phyloP scores from a whole-genome alignment of 371 early-diverging fungal species.

The Rhizopus sp. region DNA sequence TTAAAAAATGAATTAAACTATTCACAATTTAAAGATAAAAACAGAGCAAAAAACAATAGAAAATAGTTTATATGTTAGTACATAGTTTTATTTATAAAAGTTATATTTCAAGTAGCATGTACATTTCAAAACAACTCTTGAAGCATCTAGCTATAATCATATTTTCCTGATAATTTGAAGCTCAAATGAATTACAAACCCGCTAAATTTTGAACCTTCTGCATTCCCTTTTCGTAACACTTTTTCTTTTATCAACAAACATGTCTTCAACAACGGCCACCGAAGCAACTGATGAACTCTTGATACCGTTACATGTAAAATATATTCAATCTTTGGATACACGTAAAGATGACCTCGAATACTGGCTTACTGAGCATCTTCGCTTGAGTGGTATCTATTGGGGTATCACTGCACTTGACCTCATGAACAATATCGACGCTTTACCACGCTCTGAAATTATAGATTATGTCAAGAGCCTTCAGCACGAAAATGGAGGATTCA shows the following conservation, averaged over 20 bases:
- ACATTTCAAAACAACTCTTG: too few relatives aligned
- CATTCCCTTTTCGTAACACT: neutral
- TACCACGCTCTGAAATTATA: conserved; percentile 75
- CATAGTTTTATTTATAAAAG: too few relatives aligned
- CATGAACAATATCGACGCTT: conserved; percentile 66
- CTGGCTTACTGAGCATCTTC: conserved; percentile 90
- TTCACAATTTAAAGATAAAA: too few relatives aligned
- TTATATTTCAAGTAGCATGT: too few relatives aligned
- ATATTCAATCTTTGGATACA: conserved; percentile 76
- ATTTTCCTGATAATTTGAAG: too few relatives aligned
- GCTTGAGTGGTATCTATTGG: conserved; percentile 95
- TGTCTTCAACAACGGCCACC: neutral
- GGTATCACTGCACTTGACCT: conserved; percentile 84
- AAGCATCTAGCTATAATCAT: too few relatives aligned
- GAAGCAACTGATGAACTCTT: conserved; percentile 18
- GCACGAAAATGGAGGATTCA: conserved; percentile 89
- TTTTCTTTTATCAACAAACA: neutral
- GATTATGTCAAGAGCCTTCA: conserved; percentile 80
- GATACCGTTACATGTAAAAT: conserved; percentile 71
- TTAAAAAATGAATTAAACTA: too few relatives aligned
- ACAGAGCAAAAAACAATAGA: too few relatives aligned
- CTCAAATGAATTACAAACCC: too few relatives aligned
- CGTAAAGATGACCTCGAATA: conserved; percentile 88
- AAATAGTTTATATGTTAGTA: too few relatives aligned
- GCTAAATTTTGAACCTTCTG: too few relatives aligned